These are phyloP conservation scores for Arthrobotrys entomopaga DNA, from an alignment of 2,329 filamentous ascomycete genomes.

Conservation along the genomic window DNA sequence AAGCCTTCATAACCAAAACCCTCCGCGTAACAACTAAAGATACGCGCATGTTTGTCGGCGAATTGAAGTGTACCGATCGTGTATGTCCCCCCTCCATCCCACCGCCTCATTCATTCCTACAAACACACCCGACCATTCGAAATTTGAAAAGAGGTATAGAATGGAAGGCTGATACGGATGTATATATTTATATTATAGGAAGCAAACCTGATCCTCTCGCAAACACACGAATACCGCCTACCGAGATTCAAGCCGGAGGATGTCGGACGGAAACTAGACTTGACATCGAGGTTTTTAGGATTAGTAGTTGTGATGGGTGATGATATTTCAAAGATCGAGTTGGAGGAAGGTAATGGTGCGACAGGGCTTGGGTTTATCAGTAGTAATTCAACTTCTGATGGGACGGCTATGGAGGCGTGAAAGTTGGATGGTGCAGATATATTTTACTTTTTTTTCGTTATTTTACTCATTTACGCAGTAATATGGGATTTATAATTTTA, in stretches of 20 bases:
- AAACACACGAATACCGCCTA: slow-evolving; percentile 88
- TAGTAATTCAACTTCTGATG: slow-evolving; percentile 6
- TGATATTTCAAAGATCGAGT: slow-evolving; percentile 86
- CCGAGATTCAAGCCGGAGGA: slow-evolving; percentile 64
- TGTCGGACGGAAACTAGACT: slow-evolving; percentile 68
- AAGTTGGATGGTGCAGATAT: background rate
- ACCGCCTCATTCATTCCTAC: slow-evolving; percentile 1
- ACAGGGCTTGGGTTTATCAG: slow-evolving; percentile 4
- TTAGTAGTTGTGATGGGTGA: slow-evolving; percentile 88
- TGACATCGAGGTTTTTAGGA: slow-evolving; percentile 87
- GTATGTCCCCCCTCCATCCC: slow-evolving; percentile 66
- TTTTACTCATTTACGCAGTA: too few species aligned
- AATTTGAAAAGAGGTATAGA: background rate
- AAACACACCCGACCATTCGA: background rate
- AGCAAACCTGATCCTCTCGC: slow-evolving; percentile 83
- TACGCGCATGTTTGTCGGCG: slow-evolving; percentile 85
- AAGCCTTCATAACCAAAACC: slow-evolving; percentile 77
- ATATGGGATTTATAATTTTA: too few species aligned
- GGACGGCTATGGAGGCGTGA: slow-evolving; percentile 33
- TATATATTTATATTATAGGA: slow-evolving; percentile 70
- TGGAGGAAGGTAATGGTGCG: slow-evolving; percentile 73
- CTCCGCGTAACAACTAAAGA: slow-evolving; percentile 83
- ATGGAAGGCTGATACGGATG: background rate
- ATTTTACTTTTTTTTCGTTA: too few species aligned
- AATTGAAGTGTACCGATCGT: slow-evolving; percentile 93